Evolutionary conservation across 495 filamentous ascomycete genomes (phyloP), one percentile per base, ranked within the genome.

Genomic region (Filosporella fistucella): DNA sequence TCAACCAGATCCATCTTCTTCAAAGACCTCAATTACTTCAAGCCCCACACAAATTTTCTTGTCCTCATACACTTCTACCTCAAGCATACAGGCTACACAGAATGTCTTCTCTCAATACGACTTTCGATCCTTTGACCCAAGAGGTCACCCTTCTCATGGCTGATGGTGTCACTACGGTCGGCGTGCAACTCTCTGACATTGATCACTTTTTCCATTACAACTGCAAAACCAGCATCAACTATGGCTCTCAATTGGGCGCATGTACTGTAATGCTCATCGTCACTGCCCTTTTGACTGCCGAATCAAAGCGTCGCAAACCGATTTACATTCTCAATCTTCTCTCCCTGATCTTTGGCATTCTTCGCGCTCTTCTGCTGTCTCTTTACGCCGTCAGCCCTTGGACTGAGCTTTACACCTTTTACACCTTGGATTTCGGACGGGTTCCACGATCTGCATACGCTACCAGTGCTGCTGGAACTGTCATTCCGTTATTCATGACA

Each of bases 221-320:
- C 53, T 57, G 78, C 37, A 68, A 72, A 14, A 63, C 74, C 34
- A 69, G 71, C 62, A 82, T 89, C 77, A 85, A 81, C 62, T 89
- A 82, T 57, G 82, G 76, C 35, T 60, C 69, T 23, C 86, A 94
- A 60, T 70, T 90, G 42, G 89, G 89, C 24, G 84, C 86, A n/a
- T 79, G 77, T 23, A 50, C 84, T 49, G 58, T 85, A 18, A 79
- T 91, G 46, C 66, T 89, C 17, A 52, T 86, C 32, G 68, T 87
- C 17, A 65, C 91, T 0, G 63, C 83, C 13, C 66, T 87, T 13
- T 60, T 88, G 52, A 86, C 84, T 17, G 73, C 67, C 40, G 61
- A 65, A 12, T 75, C 82, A 42, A 88, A 86, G 61, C 79, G 82
- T 16, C 52, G 57, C 32, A 81, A 78, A 0, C 54, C 65, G 0